Base-by-base conservation (phyloP, 2,329 filamentous ascomycete species). In the Setomelanomma holmii region DNA sequence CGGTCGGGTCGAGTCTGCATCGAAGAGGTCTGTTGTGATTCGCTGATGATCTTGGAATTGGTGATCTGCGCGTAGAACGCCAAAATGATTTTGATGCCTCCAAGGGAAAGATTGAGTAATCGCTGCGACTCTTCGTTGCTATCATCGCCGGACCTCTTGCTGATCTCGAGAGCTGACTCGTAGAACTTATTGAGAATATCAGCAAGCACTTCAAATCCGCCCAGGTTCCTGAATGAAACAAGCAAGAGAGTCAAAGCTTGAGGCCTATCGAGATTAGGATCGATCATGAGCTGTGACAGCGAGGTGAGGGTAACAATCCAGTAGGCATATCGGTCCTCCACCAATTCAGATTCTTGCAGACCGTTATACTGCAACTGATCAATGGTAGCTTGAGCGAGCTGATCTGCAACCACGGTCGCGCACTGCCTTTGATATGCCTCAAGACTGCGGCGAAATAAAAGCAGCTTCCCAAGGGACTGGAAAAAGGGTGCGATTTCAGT, bases 401-500 rank as follows among this genome's bases (percentile, higher is more conserved):
- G 86, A 58, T 88, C 84, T 4, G 85, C 84, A 30, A 89, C 84
- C 52, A 82, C 75, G 17, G 78, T 78, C 24, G 84, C 83, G 71
- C 86, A 86, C 66, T 88, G 85, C 65, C 82, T 85, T 57, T 81
- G 78, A 48, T 84, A 83, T 2, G 78, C 65, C 63, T 97, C 92
- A 22, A 85, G 82, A 56, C 86, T 86, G 43, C 92, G 86, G 52
- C 91, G 89, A 38, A 86, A 86, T 4, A 96, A 81, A 19, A 98
- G 79, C 14, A 89, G 85, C 72, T 91, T 95, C 11, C 93, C 93
- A 38, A 98, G 79, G 1, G 87, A 88, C 67, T 96, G 91, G 69
- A 96, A 89, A 62, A 98, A 89, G 0, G 89, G 88, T 16, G 91
- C 89, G n/a, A 93, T 89, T 3, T 88, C 88, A 7, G 87, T 86